Evolutionary conservation across 2,329 filamentous ascomycete genomes (phyloP).

Genomic region (Emergomyces africanus): DNA sequence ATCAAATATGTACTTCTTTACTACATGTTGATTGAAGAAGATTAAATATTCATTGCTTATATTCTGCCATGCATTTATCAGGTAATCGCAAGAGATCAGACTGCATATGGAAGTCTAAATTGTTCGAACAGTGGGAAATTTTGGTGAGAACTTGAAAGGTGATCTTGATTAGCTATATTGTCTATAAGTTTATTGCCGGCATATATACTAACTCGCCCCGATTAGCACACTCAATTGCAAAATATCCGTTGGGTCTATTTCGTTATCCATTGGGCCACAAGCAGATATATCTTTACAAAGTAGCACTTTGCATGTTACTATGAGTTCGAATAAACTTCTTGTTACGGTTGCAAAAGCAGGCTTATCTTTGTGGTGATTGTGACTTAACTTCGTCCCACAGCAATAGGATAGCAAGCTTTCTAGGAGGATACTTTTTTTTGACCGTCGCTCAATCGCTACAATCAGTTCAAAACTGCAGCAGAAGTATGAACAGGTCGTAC

Average conservation of each 20-base stretch:
- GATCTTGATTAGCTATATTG: neutral
- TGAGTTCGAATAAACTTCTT: neutral
- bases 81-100: neutral
- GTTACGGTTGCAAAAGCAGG: neutral
- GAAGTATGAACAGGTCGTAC: neutral
- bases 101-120: neutral
- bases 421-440: neutral
- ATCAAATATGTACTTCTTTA: neutral
- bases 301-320: neutral
- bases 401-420: neutral
- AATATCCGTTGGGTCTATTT: too few species aligned
- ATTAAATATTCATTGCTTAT: neutral
- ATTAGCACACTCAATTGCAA: neutral
- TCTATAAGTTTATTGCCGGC: neutral
- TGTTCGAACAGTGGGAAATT: neutral
- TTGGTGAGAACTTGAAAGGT: neutral
- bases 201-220: neutral
- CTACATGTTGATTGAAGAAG: neutral
- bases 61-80: neutral
- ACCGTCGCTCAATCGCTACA: neutral
- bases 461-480: neutral
- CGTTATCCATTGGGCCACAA: too few species aligned
- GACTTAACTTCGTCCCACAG: neutral
- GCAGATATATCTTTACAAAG: neutral
- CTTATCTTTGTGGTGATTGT: neutral